Percentiles rank a stretch among this genome's conserved stretches.
Evolutionary conservation across 2,329 filamentous ascomycete species (phyloP).

Genomic region (Stagonosporopsis rhizophila): DNA sequence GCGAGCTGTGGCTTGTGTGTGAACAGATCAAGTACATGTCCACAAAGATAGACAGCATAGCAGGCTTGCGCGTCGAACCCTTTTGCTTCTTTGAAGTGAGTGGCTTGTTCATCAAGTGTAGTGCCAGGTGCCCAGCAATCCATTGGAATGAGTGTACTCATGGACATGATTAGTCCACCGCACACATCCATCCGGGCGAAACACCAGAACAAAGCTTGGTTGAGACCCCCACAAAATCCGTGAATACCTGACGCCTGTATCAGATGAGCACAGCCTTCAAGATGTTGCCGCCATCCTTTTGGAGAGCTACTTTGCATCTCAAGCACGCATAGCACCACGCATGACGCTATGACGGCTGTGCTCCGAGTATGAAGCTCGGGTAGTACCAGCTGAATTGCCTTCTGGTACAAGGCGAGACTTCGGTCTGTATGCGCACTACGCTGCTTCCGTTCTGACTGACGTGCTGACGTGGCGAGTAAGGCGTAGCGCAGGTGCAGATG

Average conservation of each 20-base stretch:
- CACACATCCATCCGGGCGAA: neutral
- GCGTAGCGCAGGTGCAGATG: neutral
- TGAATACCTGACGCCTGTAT: neutral
- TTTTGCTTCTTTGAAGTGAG: neutral
- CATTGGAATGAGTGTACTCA: neutral
- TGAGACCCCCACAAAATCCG: neutral
- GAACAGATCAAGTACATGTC: neutral
- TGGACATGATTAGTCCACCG: neutral
- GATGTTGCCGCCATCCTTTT: neutral
- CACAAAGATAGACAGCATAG: neutral
- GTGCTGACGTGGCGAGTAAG: neutral
- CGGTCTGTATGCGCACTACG: neutral
- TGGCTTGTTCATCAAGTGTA: neutral
- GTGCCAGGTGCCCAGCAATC: neutral
- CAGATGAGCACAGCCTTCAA: neutral
- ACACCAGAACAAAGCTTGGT: neutral
- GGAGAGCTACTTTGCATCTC: neutral
- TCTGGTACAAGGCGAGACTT: neutral
- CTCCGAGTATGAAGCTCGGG: neutral
- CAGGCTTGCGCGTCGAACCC: neutral
- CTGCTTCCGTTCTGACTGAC: neutral
- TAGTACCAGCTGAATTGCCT: neutral
- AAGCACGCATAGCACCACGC: neutral
- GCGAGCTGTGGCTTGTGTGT: neutral
- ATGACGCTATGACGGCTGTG: neutral